A percentile compares a stretch with the other conserved stretches of the same genome.
Conservation (phyloP, 2,329 filamentous ascomycete species). For the Phoma sp. region DNA sequence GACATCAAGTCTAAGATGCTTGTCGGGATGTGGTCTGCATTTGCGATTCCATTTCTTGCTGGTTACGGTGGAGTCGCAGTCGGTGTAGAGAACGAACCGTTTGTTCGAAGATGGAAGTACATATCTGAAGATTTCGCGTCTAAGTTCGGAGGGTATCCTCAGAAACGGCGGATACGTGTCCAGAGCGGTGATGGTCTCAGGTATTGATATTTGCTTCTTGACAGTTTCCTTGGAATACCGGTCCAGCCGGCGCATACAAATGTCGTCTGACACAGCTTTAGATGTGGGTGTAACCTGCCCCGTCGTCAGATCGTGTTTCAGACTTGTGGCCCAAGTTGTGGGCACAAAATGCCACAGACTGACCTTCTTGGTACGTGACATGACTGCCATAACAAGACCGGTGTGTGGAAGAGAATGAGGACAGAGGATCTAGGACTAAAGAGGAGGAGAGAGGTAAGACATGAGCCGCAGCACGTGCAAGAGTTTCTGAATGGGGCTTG, state of each 20-base stretch:
- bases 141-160: conserved; percentile 48
- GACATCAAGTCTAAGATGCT: conserved; percentile 42
- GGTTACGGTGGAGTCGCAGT: conserved; percentile 49
- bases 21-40: conserved; percentile 44
- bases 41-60: conserved; percentile 48
- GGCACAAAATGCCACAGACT: conserved; percentile 20
- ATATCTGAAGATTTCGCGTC: conserved; percentile 48
- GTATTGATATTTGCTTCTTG: conserved; percentile 45
- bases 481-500: conserved; percentile 3
- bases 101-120: conserved; percentile 48
- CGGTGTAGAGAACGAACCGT: conserved; percentile 55
- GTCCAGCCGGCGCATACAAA: conserved; percentile 32
- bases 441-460: not conserved
- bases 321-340: conserved; percentile 5
- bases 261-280: conserved; percentile 33
- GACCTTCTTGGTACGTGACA: conserved; percentile 45
- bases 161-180: conserved; percentile 47
- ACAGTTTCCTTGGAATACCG: conserved; percentile 40
- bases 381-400: conserved; percentile 38
- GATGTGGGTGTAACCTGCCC: conserved; percentile 38
- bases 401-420: conserved; percentile 1
- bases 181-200: conserved; percentile 45
- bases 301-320: conserved; percentile 26
- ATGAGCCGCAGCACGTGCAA: conserved; percentile 14
- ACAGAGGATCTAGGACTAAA: conserved; percentile 2